phyloP scores from a whole-genome alignment of 2,329 filamentous ascomycete species.

The Penicillium sp. region DNA sequence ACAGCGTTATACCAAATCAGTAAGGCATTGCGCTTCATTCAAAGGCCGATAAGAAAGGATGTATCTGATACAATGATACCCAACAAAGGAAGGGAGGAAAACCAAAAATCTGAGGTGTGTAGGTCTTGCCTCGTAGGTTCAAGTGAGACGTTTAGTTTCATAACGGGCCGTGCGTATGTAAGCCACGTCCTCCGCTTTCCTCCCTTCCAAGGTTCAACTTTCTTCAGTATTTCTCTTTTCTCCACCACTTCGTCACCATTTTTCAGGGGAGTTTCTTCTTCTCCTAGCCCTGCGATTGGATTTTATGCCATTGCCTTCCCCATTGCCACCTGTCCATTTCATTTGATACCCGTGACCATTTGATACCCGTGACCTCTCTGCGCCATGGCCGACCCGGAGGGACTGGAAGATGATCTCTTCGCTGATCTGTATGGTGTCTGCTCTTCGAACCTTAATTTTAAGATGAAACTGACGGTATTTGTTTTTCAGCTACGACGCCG shows the following conservation, averaged over 20 bases:
- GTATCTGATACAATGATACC: background rate
- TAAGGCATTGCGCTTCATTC: constrained; percentile 5
- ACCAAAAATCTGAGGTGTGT: background rate
- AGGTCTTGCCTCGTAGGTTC: background rate
- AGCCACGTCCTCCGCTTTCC: constrained; percentile 20
- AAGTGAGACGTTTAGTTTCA: background rate
- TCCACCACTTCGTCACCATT: constrained; percentile 1
- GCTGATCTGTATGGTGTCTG: constrained; percentile 74
- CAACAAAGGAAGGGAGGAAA: background rate
- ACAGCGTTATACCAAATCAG: constrained; percentile 8
- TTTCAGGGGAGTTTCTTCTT: background rate
- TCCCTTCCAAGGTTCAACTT: constrained; percentile 13
- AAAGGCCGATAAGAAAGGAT: background rate
- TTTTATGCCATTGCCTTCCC: background rate
- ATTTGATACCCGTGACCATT: background rate
- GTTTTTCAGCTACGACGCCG: constrained; percentile 63
- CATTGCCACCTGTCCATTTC: background rate
- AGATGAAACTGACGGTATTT: constrained; percentile 8
- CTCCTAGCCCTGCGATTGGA: background rate
- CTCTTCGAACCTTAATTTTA: constrained; percentile 1
- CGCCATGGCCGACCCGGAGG: constrained; percentile 76
- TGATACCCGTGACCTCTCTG: constrained; percentile 3
- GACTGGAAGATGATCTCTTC: constrained; percentile 91
- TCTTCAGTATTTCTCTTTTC: constrained; percentile 9
- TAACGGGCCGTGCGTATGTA: constrained; percentile 16